Evolutionary conservation across 306 rosid species (phyloP).

Genomic region (Astragalus glycyphyllos): DNA sequence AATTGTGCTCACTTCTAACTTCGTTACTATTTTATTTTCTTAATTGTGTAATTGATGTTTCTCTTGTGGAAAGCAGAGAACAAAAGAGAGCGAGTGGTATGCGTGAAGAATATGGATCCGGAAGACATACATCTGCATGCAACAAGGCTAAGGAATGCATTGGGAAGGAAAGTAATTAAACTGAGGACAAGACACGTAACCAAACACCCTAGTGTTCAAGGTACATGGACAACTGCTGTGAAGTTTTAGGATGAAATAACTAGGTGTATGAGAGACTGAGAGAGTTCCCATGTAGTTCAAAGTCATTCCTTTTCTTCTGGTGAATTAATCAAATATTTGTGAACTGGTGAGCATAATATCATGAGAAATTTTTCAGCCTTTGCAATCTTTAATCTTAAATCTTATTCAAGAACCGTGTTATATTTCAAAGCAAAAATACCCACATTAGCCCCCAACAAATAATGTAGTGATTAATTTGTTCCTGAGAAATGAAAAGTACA

Average conservation of each 20-base stretch:
- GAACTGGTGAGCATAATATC: slow-evolving; percentile 9
- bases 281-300: slow-evolving; percentile 27
- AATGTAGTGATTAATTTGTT: too few species aligned
- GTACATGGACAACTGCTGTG: slow-evolving; percentile 88
- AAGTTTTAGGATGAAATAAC: slow-evolving; percentile 51
- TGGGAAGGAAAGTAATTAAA: slow-evolving; percentile 93
- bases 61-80: slow-evolving; percentile 57
- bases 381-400: too few species aligned
- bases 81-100: slow-evolving; percentile 70
- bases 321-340: slow-evolving; percentile 11
- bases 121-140: slow-evolving; percentile 76
- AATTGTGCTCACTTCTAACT: slow-evolving; percentile 15
- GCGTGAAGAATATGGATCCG: slow-evolving; percentile 84
- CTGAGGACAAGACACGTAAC: slow-evolving; percentile 86
- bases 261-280: neutral
- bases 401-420: too few species aligned
- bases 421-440: too few species aligned
- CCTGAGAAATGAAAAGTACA: too few species aligned
- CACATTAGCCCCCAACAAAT: too few species aligned
- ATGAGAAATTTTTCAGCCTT: too few species aligned
- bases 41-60: slow-evolving; percentile 32
- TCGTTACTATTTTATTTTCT: neutral
- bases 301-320: slow-evolving; percentile 18
- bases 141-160: slow-evolving; percentile 74
- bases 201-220: slow-evolving; percentile 88